Evolutionary conservation across 2,329 filamentous ascomycete species (phyloP), one percentile per base, ranked within the genome.

Genomic region (Rutstroemia sp.): DNA sequence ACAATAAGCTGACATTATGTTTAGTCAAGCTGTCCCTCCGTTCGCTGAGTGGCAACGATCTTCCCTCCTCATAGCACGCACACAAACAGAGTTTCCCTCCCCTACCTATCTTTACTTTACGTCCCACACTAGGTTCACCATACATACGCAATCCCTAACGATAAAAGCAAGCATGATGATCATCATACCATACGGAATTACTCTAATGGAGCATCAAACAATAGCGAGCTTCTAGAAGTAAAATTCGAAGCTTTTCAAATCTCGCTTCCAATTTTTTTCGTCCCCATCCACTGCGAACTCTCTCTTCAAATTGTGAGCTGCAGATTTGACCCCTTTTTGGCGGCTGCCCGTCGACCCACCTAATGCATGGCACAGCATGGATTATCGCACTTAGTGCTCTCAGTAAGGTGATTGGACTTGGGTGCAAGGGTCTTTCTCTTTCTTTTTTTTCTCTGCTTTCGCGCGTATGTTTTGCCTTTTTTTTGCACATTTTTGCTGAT

Each of bases 281-380:
- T 27, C 25, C 25, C 25, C 25, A 27, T 27, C 25, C 25, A 27
- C 25, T 27, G 25, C 25, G 4, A 14, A 34, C 10, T 34, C 30
- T 10, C 30, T 34, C 30, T 34, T 12, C 30, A 34, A 34, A 44
- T 44, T 18, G 21, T 44, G 41, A 18, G 41, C 16, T 50, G 52
- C 46, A 34, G 37, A 49, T 50, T n/a, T 19, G 34, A 50, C 52
- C 52, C 52, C 52, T 50, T 55, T 55, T 55, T 50, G 46, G 46
- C 38, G 52, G 52, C 45, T 55, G 49, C 46, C 18, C 21, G 7
- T 18, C 41, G 38, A 50, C 10, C 45, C 52, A 37, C 45, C 14
- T 21, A 5, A 44, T 49, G 45, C 46, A 49, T 49, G 37, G 48
- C 45, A 37, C 14, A 34, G 5, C 12, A 47, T 41, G 41, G 41